These are phyloP conservation scores for Primulina tabacum DNA, from an alignment of 257 asterid species.

Conservation along the genomic window DNA sequence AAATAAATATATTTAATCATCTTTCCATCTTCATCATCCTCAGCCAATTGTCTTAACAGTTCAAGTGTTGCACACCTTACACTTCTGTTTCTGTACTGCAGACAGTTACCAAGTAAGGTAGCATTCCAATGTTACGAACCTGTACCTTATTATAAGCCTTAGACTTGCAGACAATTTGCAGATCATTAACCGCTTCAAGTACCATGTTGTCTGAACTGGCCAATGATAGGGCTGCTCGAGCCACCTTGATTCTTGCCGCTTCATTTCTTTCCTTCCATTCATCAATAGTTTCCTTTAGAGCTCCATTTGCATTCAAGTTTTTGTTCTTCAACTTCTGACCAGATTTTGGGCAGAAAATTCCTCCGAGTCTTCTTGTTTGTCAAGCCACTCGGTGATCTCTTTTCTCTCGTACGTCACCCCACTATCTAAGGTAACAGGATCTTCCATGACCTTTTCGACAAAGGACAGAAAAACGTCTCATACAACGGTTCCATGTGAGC, in stretches of 20 bases:
- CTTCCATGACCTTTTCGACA: constrained; percentile 70
- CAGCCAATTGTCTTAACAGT: constrained; percentile 52
- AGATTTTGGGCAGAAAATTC: constrained; percentile 62
- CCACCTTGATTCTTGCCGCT: constrained; percentile 65
- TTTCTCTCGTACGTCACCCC: constrained; percentile 69
- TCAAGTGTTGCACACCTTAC: constrained; percentile 44
- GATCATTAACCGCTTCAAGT: constrained; percentile 69
- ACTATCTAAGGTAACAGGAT: constrained; percentile 70
- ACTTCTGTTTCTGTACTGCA: constrained; percentile 54
- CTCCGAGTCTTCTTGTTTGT: constrained; percentile 28
- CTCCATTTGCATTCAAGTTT: constrained; percentile 49
- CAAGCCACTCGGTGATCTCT: constrained; percentile 54
- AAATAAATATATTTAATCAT: constrained; percentile 24
- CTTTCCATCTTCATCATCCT: constrained; percentile 61
- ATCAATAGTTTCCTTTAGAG: constrained; percentile 57
- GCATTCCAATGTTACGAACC: constrained; percentile 52
- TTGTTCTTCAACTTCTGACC: constrained; percentile 46
- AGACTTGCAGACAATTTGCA: constrained; percentile 43
- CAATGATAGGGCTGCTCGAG: constrained; percentile 62
- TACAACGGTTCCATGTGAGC: constrained; percentile 72
- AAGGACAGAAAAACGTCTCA: constrained; percentile 70
- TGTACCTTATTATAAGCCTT: constrained; percentile 54
- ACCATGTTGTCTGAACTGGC: constrained; percentile 64
- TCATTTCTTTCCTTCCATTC: constrained; percentile 84
- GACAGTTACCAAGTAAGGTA: constrained; percentile 55